Conservation (phyloP, 257 asterid species). For the Schizonepeta tenuifolia region DNA sequence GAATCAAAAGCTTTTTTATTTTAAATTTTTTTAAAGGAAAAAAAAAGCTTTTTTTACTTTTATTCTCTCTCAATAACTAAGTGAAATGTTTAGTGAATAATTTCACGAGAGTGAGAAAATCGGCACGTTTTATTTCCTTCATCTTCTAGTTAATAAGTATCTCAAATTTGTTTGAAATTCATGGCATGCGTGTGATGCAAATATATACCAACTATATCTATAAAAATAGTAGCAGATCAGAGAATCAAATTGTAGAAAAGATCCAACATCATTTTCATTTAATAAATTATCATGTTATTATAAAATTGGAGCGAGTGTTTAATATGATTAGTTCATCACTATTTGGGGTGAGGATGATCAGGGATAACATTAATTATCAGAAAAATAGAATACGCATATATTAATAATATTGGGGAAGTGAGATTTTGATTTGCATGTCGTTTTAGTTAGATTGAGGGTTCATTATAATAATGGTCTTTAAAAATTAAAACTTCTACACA, state of each 20-base stretch:
- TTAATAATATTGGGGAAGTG: not conserved
- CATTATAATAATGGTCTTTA: not conserved
- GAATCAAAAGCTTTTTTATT: too few species aligned
- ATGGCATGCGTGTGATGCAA: not conserved
- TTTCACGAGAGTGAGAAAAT: too few species aligned
- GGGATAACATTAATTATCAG: not conserved
- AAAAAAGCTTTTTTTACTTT: too few species aligned
- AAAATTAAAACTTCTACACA: too few species aligned
- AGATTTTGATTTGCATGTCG: not conserved
- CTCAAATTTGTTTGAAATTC: too few species aligned
- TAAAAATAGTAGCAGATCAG: not conserved
- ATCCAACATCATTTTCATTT: not conserved
- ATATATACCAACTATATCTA: not conserved
- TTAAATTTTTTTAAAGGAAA: too few species aligned
- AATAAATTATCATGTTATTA: not conserved
- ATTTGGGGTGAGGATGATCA: not conserved
- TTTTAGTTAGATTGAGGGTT: not conserved
- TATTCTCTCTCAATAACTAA: too few species aligned
- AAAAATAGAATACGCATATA: not conserved
- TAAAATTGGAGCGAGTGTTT: not conserved
- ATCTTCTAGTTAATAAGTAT: too few species aligned
- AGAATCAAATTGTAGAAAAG: not conserved
- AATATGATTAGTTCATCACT: not conserved
- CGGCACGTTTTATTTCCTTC: too few species aligned
- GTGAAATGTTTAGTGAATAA: too few species aligned